A percentile compares a stretch with the other conserved stretches of the same genome.
Conservation (phyloP, 345 rosid species). For the Acer yangbiense region DNA sequence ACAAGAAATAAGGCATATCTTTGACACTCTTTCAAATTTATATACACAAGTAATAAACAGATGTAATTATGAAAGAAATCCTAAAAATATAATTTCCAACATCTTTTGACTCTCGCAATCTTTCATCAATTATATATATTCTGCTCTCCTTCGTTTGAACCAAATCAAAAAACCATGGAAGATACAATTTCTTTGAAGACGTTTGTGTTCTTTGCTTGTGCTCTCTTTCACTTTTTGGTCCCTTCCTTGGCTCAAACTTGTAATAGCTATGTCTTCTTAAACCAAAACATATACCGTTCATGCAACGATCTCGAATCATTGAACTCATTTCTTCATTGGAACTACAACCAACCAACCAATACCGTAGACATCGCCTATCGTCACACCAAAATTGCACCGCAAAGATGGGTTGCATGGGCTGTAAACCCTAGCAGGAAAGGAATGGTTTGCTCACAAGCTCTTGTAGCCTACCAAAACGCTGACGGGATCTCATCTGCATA, state of each 20-base stretch:
- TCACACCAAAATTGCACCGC: background rate
- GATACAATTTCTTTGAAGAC: background rate
- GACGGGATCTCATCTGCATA: constrained; percentile 16
- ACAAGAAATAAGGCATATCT: background rate
- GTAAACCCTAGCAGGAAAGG: constrained; percentile 24
- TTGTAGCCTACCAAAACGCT: constrained; percentile 25
- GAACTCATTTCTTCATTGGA: constrained; percentile 19
- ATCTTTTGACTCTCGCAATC: too few relatives aligned
- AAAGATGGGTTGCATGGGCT: constrained; percentile 33
- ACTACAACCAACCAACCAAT: constrained; percentile 15
- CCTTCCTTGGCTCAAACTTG: background rate
- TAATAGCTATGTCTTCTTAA: background rate
- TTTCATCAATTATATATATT: too few relatives aligned
- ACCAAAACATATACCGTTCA: background rate
- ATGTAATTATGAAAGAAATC: too few relatives aligned
- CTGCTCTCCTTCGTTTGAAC: background rate
- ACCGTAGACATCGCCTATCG: constrained; percentile 26
- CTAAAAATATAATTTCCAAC: background rate
- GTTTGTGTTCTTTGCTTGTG: background rate
- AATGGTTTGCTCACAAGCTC: constrained; percentile 36
- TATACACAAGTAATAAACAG: too few relatives aligned
- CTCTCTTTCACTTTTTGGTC: background rate
- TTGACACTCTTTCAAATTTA: too few relatives aligned
- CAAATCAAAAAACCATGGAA: background rate
- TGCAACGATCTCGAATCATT: constrained; percentile 32